These are phyloP conservation scores for Globisporangium paroecandrum DNA, from an alignment of 352 stramenopile genomes.

Conservation along the genomic window DNA sequence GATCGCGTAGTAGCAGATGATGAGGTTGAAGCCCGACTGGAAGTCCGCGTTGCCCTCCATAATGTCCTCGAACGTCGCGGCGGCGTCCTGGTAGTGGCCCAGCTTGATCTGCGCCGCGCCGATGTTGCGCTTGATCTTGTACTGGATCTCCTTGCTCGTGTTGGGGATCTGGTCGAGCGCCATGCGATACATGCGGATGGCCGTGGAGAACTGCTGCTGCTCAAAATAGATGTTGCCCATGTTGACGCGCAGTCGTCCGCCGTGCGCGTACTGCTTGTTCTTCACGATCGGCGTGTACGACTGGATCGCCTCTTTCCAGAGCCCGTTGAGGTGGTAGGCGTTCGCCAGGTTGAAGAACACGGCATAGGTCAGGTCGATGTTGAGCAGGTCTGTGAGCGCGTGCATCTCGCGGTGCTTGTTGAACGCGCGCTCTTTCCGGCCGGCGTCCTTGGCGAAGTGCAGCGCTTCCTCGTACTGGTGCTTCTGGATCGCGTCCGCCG, in stretches of 20 bases:
- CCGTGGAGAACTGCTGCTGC: slow-evolving; percentile 91
- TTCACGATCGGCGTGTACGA: slow-evolving; percentile 94
- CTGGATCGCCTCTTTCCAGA: slow-evolving; percentile 94
- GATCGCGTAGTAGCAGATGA: slow-evolving; percentile 96
- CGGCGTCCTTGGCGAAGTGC: slow-evolving; percentile 83
- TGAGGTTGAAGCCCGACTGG: slow-evolving; percentile 95
- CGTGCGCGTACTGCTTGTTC: slow-evolving; percentile 94
- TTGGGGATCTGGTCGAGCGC: slow-evolving; percentile 95
- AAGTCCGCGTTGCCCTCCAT: slow-evolving; percentile 94
- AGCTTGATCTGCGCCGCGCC: slow-evolving; percentile 92
- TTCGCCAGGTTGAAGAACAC: slow-evolving; percentile 95
- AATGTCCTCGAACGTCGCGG: slow-evolving; percentile 93
- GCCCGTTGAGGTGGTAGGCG: slow-evolving; percentile 91
- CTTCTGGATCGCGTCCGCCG: slow-evolving; percentile 65
- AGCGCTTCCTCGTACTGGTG: slow-evolving; percentile 84
- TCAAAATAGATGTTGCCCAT: slow-evolving; percentile 98
- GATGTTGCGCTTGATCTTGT: slow-evolving; percentile 97
- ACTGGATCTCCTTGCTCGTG: slow-evolving; percentile 92
- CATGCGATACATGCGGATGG: slow-evolving; percentile 98
- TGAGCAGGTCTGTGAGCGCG: slow-evolving; percentile 86
- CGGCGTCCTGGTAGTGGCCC: slow-evolving; percentile 93
- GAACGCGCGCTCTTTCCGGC: slow-evolving; percentile 88
- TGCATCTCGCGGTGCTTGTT: slow-evolving; percentile 90
- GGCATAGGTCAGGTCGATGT: slow-evolving; percentile 93
- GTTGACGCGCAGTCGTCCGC: slow-evolving; percentile 91